Conservation (phyloP, 257 asterid species). For the Fraxinus cuspidata region DNA sequence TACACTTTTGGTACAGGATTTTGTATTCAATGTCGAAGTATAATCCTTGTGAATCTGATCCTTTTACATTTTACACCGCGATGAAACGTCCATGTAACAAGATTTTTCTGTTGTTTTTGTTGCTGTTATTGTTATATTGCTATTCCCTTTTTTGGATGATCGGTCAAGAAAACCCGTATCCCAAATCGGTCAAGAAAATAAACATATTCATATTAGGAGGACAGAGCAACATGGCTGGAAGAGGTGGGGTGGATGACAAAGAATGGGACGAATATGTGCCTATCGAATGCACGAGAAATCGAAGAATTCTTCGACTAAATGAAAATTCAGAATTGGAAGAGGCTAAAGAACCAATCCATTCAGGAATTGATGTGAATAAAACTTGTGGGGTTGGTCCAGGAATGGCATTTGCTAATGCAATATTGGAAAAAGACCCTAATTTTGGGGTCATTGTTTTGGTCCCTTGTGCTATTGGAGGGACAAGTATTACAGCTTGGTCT, state of each 20-base stretch:
- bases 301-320: constrained; percentile 48
- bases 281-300: constrained; percentile 36
- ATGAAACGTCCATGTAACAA: background rate
- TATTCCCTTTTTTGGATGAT: background rate
- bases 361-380: constrained; percentile 53
- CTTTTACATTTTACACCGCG: background rate
- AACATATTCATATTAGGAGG: constrained; percentile 78
- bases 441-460: constrained; percentile 67
- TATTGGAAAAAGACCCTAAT: constrained; percentile 36
- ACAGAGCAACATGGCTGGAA: constrained; percentile 92
- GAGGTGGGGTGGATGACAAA: constrained; percentile 55
- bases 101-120: background rate
- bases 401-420: constrained; percentile 61
- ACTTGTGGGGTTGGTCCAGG: constrained; percentile 88
- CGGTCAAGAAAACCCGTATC: background rate
- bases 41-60: background rate
- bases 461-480: constrained; percentile 78
- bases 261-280: constrained; percentile 74
- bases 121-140: background rate
- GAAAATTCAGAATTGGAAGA: constrained; percentile 48
- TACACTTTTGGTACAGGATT: background rate
- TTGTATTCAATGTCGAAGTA: background rate
- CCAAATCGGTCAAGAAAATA: background rate
- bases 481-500: constrained; percentile 56
- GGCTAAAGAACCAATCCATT: constrained; percentile 83